A percentile compares a stretch with the other conserved stretches of the same genome.
Conservation (phyloP, 116 monocot genomes). For the Zostera marina region DNA sequence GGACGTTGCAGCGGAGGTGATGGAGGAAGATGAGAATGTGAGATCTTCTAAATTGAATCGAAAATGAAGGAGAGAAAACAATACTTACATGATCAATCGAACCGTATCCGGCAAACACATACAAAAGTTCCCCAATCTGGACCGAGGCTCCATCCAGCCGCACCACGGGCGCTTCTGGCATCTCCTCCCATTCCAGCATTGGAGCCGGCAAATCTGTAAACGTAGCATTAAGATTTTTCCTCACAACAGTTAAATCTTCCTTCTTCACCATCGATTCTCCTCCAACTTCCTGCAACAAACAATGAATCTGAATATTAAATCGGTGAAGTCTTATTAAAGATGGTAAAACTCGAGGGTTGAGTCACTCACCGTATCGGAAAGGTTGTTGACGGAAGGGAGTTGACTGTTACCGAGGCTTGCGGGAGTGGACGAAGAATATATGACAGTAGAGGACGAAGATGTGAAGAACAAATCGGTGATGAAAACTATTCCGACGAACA, state of each 20-base stretch:
- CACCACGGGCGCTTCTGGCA: constrained; percentile 75
- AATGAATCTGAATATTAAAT: background rate
- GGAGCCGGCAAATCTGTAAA: constrained; percentile 81
- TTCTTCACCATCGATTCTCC: background rate
- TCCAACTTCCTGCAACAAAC: background rate
- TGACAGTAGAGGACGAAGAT: constrained; percentile 41
- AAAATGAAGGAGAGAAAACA: background rate
- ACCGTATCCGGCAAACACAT: constrained; percentile 86
- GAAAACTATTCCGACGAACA: constrained; percentile 51
- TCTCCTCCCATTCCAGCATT: constrained; percentile 82
- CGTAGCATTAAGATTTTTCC: constrained; percentile 33
- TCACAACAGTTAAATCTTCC: background rate
- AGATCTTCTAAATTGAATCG: background rate
- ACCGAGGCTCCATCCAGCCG: constrained; percentile 87
- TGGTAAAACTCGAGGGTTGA: background rate
- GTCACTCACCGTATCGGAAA: constrained; percentile 13
- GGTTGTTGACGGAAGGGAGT: constrained; percentile 22
- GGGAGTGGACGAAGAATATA: no score
- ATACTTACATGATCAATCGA: constrained; percentile 61
- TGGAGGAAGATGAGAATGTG: background rate
- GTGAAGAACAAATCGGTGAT: constrained; percentile 77
- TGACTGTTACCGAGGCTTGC: background rate
- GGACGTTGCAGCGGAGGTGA: no score
- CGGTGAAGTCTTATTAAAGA: no score
- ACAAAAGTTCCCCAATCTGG: constrained; percentile 76